Conservation (phyloP, 2,329 filamentous ascomycete genomes). For the Lasiodiplodia sp. region DNA sequence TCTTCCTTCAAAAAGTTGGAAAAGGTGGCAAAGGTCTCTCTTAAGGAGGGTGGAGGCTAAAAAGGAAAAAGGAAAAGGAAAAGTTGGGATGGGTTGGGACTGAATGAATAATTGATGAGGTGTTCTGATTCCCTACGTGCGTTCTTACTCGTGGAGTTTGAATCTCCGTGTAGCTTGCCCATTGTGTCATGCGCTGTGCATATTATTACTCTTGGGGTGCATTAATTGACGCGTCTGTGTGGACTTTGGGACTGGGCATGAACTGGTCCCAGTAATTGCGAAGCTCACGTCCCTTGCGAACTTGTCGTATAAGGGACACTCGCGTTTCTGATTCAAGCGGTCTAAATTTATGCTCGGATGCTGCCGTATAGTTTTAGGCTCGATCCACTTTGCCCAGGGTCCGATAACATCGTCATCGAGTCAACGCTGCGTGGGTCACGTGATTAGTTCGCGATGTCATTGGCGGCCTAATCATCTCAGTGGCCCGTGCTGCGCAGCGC, state of each 20-base stretch:
- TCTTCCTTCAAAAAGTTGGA: not conserved
- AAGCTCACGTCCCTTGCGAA: not conserved
- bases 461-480: not conserved
- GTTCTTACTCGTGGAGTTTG: not conserved
- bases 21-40: not conserved
- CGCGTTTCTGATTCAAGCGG: not conserved
- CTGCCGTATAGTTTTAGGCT: not conserved
- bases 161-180: not conserved
- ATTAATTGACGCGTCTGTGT: not conserved
- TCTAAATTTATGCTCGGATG: not conserved
- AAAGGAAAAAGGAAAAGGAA: not conserved
- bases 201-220: not conserved
- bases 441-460: not conserved
- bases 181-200: not conserved
- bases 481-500: conserved; percentile 7
- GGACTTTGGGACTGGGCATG: no score
- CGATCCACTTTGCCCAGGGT: not conserved
- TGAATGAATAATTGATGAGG: not conserved
- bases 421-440: not conserved
- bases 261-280: no score
- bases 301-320: not conserved
- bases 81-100: not conserved
- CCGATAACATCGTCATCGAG: not conserved
- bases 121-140: not conserved
- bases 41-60: not conserved